A percentile compares a stretch with the other conserved stretches of the same genome.
Conservation (phyloP, 306 rosid species). For the Corylus avellana region DNA sequence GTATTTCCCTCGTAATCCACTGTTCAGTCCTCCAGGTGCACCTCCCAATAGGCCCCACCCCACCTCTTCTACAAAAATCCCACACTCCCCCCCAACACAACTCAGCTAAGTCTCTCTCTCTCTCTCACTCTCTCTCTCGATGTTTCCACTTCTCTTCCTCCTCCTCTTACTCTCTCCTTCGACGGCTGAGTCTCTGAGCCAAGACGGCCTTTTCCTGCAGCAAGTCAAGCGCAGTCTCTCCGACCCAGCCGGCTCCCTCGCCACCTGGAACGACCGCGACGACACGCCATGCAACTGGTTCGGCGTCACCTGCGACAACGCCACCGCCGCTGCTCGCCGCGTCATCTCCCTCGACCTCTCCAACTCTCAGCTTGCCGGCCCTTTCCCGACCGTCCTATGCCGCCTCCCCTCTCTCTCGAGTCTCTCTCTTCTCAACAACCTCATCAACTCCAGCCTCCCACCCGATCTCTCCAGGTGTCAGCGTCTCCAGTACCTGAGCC, state of each 20-base stretch:
- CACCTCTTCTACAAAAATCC: too few relatives aligned
- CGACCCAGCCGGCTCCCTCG: constrained; percentile 44
- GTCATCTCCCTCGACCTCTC: constrained; percentile 51
- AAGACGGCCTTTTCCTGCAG: constrained; percentile 68
- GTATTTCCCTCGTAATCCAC: too few relatives aligned
- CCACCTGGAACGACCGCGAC: constrained; percentile 55
- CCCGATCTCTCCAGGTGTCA: constrained; percentile 35
- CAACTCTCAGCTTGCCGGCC: constrained; percentile 34
- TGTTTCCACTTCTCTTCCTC: constrained; percentile 12
- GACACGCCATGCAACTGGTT: constrained; percentile 64
- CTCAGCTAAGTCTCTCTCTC: too few relatives aligned
- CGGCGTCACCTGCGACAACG: constrained; percentile 41
- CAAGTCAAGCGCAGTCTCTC: constrained; percentile 47
- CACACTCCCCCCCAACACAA: too few relatives aligned
- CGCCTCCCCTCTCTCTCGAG: constrained; percentile 58
- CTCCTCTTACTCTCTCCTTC: constrained; percentile 19
- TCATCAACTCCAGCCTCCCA: constrained; percentile 37
- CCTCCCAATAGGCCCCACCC: too few relatives aligned
- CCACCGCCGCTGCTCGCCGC: constrained; percentile 4
- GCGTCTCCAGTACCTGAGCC: constrained; percentile 44
- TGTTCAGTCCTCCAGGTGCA: too few relatives aligned
- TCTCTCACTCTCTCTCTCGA: not conserved
- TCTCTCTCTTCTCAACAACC: constrained; percentile 47
- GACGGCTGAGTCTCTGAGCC: constrained; percentile 47
- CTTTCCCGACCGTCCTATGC: constrained; percentile 56